Evolutionary conservation across 495 filamentous ascomycete species (phyloP), one percentile per base, ranked within the genome.

Genomic region (Talaromyces proteolyticus): DNA sequence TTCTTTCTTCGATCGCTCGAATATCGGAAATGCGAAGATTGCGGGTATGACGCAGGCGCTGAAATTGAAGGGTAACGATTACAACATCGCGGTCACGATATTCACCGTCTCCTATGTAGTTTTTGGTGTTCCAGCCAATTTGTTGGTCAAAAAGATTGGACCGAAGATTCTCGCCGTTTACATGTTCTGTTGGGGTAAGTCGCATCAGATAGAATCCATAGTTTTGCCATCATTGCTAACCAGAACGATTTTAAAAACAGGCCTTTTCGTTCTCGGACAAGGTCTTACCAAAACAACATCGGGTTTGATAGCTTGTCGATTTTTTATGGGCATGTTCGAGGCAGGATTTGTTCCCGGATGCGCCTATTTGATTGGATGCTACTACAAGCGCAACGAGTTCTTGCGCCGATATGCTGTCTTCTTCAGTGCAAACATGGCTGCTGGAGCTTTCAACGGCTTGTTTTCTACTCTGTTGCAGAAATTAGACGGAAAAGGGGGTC

Each of bases 121-220:
- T 18, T 74, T 81, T 40, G 81, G 83, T 54, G 69, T 84, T 20
- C 80, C 78, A 12, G 68, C 66, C 39, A 85, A 84, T 55, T 63
- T 86, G 47, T 67, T 84, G 61, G 71, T 84, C 59, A 84, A 83
- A 72, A 78, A 74, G 47, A 61, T 84, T n/a, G 75, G 75, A 0
- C 84, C 85, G 16, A 74, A 63, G 10, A 66, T 68, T 48, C 60
- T 79, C 23, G 61, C 70, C 0, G 54, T 55, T 20, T 69, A 74
- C 40, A 76, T 78, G 70, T 56, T 75, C 26, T 60, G 66, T 18
- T 82, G 78, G 77, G 75, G 65, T 63, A 53, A 49, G 58, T 12
- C 7, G 19, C 16, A 8, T 22, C 23, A 16, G 34, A 14, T 50
- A 19, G 14, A 3, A 8, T 47, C 23, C 51, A 24, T 50, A 16